Percentiles rank a stretch among this genome's conserved stretches.
Conservation (phyloP, 2,329 filamentous ascomycete species). For the Epichloe sylvatica region DNA sequence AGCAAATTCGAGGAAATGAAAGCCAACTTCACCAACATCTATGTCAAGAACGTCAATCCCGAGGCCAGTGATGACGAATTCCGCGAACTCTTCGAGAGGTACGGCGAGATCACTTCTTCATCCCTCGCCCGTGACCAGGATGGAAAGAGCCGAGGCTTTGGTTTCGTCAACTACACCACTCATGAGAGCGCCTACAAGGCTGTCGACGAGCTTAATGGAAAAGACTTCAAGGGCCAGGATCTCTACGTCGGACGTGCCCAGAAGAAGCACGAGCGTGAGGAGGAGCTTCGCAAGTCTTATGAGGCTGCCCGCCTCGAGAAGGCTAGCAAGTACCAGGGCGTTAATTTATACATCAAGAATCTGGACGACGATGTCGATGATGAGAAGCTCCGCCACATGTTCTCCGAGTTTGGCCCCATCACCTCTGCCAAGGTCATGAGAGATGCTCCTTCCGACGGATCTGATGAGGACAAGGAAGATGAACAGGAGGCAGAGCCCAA, state of each 20-base stretch:
- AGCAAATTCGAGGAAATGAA: slow-evolving; percentile 99
- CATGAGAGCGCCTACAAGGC: slow-evolving; percentile 78
- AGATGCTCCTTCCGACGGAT: slow-evolving; percentile 49
- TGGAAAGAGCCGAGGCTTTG: slow-evolving; percentile 88
- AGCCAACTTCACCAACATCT: slow-evolving; percentile 99
- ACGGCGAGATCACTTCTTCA: slow-evolving; percentile 87
- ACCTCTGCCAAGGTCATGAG: slow-evolving; percentile 99
- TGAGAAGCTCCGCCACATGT: slow-evolving; percentile 91
- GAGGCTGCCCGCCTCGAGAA: slow-evolving; percentile 96
- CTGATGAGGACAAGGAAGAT: slow-evolving; percentile 41
- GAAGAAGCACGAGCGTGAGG: slow-evolving; percentile 99
- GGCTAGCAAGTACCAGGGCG: slow-evolving; percentile 97
- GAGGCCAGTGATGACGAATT: slow-evolving; percentile 90
- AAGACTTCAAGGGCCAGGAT: slow-evolving; percentile 85
- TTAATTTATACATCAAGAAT: slow-evolving; percentile 99
- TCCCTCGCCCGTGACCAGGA: slow-evolving; percentile 81
- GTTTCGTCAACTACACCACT: slow-evolving; percentile 89
- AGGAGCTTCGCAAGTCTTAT: slow-evolving; percentile 97
- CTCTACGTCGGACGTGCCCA: slow-evolving; percentile 96
- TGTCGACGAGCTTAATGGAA: slow-evolving; percentile 83
- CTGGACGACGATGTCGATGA: slow-evolving; percentile 93
- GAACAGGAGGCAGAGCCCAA: slow-evolving; percentile 36
- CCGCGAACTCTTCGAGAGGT: slow-evolving; percentile 81
- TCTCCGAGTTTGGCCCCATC: slow-evolving; percentile 81
- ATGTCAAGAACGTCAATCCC: slow-evolving; percentile 90